Conservation (phyloP, 1,139 yeast species). For the Meyerozyma athensensis region DNA sequence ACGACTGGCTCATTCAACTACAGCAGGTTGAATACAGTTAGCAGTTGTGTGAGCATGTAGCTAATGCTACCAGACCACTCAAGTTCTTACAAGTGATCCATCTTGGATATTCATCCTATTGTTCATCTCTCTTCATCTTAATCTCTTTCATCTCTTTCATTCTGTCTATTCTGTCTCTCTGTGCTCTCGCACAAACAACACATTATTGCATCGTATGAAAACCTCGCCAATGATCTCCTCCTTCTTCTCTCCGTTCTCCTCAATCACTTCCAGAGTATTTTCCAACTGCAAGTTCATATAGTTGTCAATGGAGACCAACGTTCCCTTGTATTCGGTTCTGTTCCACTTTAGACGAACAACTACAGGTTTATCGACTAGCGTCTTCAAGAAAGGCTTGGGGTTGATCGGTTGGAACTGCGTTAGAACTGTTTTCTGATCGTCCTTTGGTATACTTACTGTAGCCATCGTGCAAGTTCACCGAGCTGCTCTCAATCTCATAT, state of each 20-base stretch:
- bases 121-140: background rate
- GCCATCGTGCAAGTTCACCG: constrained; percentile 12
- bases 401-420: constrained; percentile 28
- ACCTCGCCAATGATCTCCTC: constrained; percentile 74
- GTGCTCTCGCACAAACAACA: constrained; percentile 55
- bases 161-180: background rate
- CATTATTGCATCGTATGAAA: constrained; percentile 81
- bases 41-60: too few relatives aligned
- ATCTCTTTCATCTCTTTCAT: background rate
- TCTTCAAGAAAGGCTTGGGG: constrained; percentile 86
- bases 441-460: constrained; percentile 14
- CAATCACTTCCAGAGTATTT: constrained; percentile 60
- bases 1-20: too few relatives aligned
- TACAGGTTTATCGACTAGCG: constrained; percentile 63
- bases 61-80: too few relatives aligned
- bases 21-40: too few relatives aligned
- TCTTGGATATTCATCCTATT: background rate
- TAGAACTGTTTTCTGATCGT: constrained; percentile 9
- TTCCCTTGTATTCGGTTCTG: constrained; percentile 83
- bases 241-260: constrained; percentile 28
- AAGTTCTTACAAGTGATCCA: too few relatives aligned
- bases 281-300: constrained; percentile 86
- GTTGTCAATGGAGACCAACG: constrained; percentile 77
- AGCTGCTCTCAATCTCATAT: constrained; percentile 2
- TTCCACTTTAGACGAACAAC: constrained; percentile 93